A percentile compares a stretch with the other conserved stretches of the same genome.
These are phyloP conservation scores for Cubamyces lactineus DNA, from an alignment of 768 basidiomycete genomes.

Conservation along the genomic window DNA sequence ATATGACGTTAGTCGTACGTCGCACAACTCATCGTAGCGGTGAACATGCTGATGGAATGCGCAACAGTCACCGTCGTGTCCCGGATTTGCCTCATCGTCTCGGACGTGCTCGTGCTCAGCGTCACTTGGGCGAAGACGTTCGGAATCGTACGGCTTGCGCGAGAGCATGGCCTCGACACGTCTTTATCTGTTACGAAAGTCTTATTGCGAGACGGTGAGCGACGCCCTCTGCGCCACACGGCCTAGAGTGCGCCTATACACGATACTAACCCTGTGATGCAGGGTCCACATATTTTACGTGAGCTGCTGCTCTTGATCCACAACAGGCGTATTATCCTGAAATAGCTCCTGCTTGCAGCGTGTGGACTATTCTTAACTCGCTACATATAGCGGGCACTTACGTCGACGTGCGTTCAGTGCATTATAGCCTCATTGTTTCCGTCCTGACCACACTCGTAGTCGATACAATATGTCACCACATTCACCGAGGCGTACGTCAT, in stretches of 20 bases:
- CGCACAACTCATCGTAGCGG: background rate
- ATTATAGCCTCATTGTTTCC: background rate
- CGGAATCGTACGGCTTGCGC: constrained; percentile 15
- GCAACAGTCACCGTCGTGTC: constrained; percentile 4
- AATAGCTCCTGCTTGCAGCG: background rate
- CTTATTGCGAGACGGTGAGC: constrained; percentile 13
- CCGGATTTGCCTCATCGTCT: constrained; percentile 9
- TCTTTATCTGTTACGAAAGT: constrained; percentile 6
- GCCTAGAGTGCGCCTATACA: no score
- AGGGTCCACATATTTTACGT: constrained; percentile 15
- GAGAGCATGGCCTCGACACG: background rate
- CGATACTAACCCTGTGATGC: background rate
- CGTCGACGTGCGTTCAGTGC: background rate
- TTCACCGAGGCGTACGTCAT: constrained; percentile 13
- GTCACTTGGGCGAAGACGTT: constrained; percentile 20
- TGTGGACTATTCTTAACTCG: constrained; percentile 16
- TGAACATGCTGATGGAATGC: background rate
- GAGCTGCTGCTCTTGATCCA: background rate
- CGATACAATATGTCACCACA: constrained; percentile 7
- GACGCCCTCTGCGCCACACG: no score
- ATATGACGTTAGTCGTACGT: background rate
- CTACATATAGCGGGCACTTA: constrained; percentile 17
- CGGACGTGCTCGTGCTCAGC: constrained; percentile 12
- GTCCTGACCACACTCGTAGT: background rate
- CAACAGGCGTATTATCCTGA: no score